Evolutionary conservation across 73 alveolate genomes (phyloP), one percentile per base, ranked within the genome.

Genomic region (Durusdinium trenchii): DNA sequence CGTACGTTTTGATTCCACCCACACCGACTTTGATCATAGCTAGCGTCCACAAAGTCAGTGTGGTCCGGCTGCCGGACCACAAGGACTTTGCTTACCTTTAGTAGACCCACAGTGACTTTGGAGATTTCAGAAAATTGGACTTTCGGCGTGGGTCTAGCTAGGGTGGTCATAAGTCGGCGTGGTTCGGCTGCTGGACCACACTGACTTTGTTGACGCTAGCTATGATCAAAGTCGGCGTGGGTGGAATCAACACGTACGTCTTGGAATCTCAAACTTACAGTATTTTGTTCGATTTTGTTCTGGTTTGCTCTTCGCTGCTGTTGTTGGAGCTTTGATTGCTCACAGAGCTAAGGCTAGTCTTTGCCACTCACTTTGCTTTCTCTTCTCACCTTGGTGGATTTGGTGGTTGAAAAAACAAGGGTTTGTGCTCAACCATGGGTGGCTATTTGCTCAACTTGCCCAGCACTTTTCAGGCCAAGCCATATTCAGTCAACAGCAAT

Each of bases 191-290:
- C 73, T 2, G 73, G 30, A 60, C 73, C 73, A 60, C 73, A 60
- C n/a, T 0, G 73, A 60, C 73, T 60, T 60, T 23, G 73, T 60
- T 60, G 73, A 32, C 73, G 73, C 30, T 60, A 60, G 73, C 6
- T 23, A 1, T 60, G 73, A 60, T 60, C 73, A 60, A 60, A 60
- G 73, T 60, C 73, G 73, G 73, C 30, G 73, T 60, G 73, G 73
- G 73, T 60, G 73, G 73, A 32, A 60, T 60, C 73, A 60, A 60
- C 73, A n/a, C n/a, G n/a, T n/a, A n/a, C n/a, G n/a, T n/a, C n/a
- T n/a, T n/a, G n/a, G n/a, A n/a, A n/a, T n/a, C n/a, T n/a, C n/a
- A n/a, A n/a, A n/a, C n/a, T n/a, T n/a, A n/a, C n/a, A n/a, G n/a
- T n/a, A n/a, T n/a, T n/a, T n/a, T n/a, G n/a, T n/a, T n/a, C n/a